phyloP scores from a whole-genome alignment of 306 rosid species.

The Fragaria nilgerrensis region DNA sequence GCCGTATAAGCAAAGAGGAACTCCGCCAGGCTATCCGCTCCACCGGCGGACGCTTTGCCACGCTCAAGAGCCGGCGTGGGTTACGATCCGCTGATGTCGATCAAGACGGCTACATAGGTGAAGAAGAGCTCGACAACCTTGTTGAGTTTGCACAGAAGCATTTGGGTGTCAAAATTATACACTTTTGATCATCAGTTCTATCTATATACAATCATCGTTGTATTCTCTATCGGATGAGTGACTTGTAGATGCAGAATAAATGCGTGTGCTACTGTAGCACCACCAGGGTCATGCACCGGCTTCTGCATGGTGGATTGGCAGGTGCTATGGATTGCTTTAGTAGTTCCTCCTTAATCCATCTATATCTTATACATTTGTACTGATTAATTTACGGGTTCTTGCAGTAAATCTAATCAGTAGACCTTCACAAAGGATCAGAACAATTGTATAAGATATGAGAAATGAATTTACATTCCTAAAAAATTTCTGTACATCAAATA shows the following conservation, averaged over 20 bases:
- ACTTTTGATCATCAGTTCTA: background rate
- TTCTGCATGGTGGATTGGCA: background rate
- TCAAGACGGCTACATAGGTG: conserved; percentile 11
- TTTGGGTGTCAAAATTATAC: conserved; percentile 11
- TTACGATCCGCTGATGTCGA: background rate
- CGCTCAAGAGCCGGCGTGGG: conserved; percentile 2
- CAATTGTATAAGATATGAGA: background rate
- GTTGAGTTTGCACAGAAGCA: conserved; percentile 21
- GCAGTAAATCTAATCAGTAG: background rate
- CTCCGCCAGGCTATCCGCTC: conserved; percentile 6
- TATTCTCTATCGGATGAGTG: background rate
- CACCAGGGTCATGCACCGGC: background rate
- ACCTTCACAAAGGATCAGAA: background rate
- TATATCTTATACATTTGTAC: background rate
- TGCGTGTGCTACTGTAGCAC: background rate
- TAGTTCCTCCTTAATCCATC: background rate
- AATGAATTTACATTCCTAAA: background rate
- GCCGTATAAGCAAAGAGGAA: conserved; percentile 20
- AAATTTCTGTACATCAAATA: background rate
- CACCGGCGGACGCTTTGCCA: background rate
- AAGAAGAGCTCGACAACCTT: conserved; percentile 18
- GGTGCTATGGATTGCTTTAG: background rate
- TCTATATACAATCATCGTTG: background rate
- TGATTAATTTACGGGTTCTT: background rate
- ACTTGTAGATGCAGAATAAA: conserved; percentile 5